Conservation (phyloP, 768 basidiomycete species). For the Russula earlei region DNA sequence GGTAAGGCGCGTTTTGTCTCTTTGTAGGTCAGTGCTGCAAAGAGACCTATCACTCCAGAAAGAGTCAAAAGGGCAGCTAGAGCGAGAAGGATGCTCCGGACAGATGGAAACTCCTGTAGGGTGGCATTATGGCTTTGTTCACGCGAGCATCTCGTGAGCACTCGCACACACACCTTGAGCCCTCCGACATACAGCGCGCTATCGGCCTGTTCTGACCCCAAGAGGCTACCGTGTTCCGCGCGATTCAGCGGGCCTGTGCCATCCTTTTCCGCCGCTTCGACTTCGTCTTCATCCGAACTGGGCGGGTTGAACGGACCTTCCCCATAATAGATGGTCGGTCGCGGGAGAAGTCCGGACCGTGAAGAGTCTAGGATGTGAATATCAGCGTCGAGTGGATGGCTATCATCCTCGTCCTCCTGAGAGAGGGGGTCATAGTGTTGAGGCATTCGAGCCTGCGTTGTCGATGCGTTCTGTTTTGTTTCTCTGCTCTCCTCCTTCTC, state of each 20-base stretch:
- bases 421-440: constrained; percentile 17
- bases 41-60: constrained; percentile 61
- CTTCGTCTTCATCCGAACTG: constrained; percentile 66
- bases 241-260: constrained; percentile 22
- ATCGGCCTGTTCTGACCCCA: constrained; percentile 20
- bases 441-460: constrained; percentile 8
- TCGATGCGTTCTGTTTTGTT: too few species aligned
- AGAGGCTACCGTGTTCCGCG: constrained; percentile 24
- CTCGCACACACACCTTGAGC: constrained; percentile 27
- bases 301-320: constrained; percentile 72
- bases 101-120: constrained; percentile 39
- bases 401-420: constrained; percentile 19
- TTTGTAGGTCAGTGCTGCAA: constrained; percentile 68
- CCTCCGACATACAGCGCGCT: constrained; percentile 30
- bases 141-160: background rate
- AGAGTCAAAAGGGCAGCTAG: constrained; percentile 51
- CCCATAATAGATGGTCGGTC: constrained; percentile 47
- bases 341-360: background rate
- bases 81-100: constrained; percentile 53
- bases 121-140: background rate
- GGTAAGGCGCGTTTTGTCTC: constrained; percentile 41
- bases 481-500: too few species aligned
- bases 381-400: background rate
- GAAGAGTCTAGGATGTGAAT: background rate
- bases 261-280: constrained; percentile 42